Evolutionary conservation across 129 eudicot genomes (phyloP), one percentile per base, ranked within the genome.

Genomic region (Ambrosia artemisiifolia): DNA sequence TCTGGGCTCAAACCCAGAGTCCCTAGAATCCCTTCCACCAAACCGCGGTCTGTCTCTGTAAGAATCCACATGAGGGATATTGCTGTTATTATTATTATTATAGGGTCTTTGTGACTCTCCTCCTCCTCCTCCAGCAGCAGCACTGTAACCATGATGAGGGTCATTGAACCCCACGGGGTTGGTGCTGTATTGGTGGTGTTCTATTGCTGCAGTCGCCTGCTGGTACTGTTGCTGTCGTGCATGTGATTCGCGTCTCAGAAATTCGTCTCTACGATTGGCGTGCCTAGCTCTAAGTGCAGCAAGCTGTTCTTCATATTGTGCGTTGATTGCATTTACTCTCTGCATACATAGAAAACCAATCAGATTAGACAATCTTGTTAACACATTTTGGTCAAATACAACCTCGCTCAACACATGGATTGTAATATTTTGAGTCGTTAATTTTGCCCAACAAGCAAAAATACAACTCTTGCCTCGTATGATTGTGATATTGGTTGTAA

Each of bases 141-240:
- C 82, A 48, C 19, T 71, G 72, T 78, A 87, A 9, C 76, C 89
- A 49, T 69, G 85, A 70, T 75, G 84, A 11, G 51, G 54, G 68
- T 83, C 86, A 59, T 12, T 76, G 56, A 76, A 71, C 42, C 82
- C 84, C 65, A 75, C 17, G 11, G 79, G 44, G 35, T 73, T 78
- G 75, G 42, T 65, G 35, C 82, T 75, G 47, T 78, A 81, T 54
- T 68, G 83, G 32, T 38, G 57, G 32, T 78, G 82, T 51, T 80
- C 90, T 76, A 80, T 68, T 17, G 71, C 28, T 24, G 28, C 67
- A 24, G 72, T 73, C 61, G 17, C 78, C 70, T 80, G 85, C 70
- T 88, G 91, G 78, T 86, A 88, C 55, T 83, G 89, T 72, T 86
- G 96, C 51, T 79, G 79, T 13, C 91, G 85, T 63, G 83, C 82